Base-by-base conservation (phyloP, 148 eudicot genomes). In the Heliosperma pusillum region DNA sequence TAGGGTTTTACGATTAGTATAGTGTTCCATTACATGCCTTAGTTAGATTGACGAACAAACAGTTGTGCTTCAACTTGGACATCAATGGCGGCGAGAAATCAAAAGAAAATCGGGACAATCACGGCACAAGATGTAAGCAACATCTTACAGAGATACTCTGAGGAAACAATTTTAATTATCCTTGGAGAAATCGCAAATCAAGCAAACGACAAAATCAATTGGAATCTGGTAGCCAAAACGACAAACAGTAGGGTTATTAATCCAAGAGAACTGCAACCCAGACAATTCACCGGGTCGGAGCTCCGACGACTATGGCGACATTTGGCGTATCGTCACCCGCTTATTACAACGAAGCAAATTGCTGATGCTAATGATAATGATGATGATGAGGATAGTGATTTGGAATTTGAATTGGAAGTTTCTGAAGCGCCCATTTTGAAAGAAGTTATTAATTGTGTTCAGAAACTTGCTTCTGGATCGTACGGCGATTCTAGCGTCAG, bases 331-430 rank as follows among this genome's bases (percentile, higher is more conserved):
- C 56, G 57, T 6, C 11, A 45, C n/a, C 56, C 57, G 30, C 12
- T 69, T 29, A 45, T 69, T 5, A 42, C 36, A 20, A 10, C 24
- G 16, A 21, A 19, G 16, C 21, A 21, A 8, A 3, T 0, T 21
- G 8, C 3, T 3, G 29, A 11, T 4, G 71, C 13, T 10, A 33
- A 45, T 11, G 25, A 4, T 3, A 36, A 12, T 67, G 56, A 24
- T 11, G 56, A 22, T 22, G 71, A 24, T 8, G 69, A 65, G 17
- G 69, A 66, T 19, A 66, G 71, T 45, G 71, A 69, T 24, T 22
- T 69, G 30, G 71, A 69, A 22, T 45, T 69, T 22, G 71, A 69
- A 69, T 44, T 68, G 56, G n/a, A 45, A 20, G 52, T n/a, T 36
- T 40, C 8, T 8, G 50, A 36, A 7, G 24, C 13, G 19, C 9